Percentiles rank a stretch among this genome's conserved stretches.
Evolutionary conservation across 2,329 filamentous ascomycete species (phyloP).

Genomic region (Pseudopyrenochaeta lycopersici): DNA sequence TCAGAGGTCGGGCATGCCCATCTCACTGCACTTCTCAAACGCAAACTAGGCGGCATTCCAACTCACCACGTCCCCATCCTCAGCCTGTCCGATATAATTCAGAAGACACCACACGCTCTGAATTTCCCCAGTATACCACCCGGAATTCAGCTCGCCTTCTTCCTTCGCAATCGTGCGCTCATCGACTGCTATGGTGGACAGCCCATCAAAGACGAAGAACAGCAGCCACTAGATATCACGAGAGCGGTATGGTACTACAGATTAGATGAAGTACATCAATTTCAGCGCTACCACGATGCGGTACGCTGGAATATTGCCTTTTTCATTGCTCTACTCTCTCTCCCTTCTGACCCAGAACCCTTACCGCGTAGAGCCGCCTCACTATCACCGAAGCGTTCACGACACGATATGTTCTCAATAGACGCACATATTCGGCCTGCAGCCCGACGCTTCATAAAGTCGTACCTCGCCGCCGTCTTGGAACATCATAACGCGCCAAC

Average conservation of each 20-base stretch:
- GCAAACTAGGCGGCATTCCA: slow-evolving; percentile 22
- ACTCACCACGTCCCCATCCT: slow-evolving; percentile 12
- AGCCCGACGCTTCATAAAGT: slow-evolving; percentile 18
- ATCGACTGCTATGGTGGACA: slow-evolving; percentile 9
- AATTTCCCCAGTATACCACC: slow-evolving; percentile 22
- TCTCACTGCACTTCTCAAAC: slow-evolving; percentile 8
- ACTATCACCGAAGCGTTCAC: not conserved
- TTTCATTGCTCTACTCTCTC: slow-evolving; percentile 24
- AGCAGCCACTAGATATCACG: slow-evolving; percentile 19
- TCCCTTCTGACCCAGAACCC: not conserved
- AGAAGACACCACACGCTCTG: slow-evolving; percentile 6
- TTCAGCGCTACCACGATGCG: slow-evolving; percentile 32
- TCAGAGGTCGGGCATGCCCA: not conserved
- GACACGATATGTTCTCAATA: not conserved
- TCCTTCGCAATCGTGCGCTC: slow-evolving; percentile 22
- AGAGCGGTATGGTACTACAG: slow-evolving; percentile 36
- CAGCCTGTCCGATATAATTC: slow-evolving; percentile 18
- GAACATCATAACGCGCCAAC: slow-evolving; percentile 29
- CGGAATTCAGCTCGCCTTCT: slow-evolving; percentile 30
- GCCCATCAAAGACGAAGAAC: slow-evolving; percentile 17
- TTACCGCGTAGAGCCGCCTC: not conserved
- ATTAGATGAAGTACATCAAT: slow-evolving; percentile 24
- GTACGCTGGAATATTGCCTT: slow-evolving; percentile 33
- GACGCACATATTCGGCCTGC: not conserved
- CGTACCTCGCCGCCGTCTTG: slow-evolving; percentile 28